phyloP scores from a whole-genome alignment of 176 grass and related monocot species.

The Avena insularis region DNA sequence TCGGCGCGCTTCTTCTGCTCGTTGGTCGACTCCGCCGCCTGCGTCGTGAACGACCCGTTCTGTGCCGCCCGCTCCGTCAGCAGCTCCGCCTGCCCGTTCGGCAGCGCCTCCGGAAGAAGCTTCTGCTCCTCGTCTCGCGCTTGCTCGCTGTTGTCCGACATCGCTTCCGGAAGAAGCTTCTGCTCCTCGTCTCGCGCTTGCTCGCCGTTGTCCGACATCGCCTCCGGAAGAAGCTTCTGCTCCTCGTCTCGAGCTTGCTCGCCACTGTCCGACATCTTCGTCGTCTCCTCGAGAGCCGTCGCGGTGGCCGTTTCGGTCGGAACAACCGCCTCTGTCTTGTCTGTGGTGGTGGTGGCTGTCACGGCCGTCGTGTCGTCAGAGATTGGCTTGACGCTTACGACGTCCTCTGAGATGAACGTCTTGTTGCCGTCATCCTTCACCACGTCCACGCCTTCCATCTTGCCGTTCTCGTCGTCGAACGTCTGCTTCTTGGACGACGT shows the following conservation, averaged over 20 bases:
- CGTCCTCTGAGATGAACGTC: slow-evolving; percentile 45
- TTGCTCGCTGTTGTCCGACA: slow-evolving; percentile 42
- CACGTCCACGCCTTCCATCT: slow-evolving; percentile 74
- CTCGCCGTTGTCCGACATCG: slow-evolving; percentile 43
- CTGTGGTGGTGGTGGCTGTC: neutral
- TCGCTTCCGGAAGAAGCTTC: slow-evolving; percentile 42
- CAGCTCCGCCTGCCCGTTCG: slow-evolving; percentile 68
- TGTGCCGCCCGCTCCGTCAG: slow-evolving; percentile 71
- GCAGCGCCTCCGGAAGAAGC: slow-evolving; percentile 48
- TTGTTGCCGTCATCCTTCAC: slow-evolving; percentile 64
- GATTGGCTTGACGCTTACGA: slow-evolving; percentile 41
- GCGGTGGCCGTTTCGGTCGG: neutral
- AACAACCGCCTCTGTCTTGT: neutral
- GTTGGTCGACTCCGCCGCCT: slow-evolving; percentile 72
- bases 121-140: slow-evolving; percentile 20
- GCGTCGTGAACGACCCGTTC: slow-evolving; percentile 87
- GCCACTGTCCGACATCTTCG: slow-evolving; percentile 21
- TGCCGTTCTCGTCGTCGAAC: slow-evolving; percentile 71
- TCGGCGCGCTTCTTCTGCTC: slow-evolving; percentile 62
- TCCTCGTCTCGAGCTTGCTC: slow-evolving; percentile 16
- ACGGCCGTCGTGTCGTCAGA: slow-evolving; percentile 18
- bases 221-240: slow-evolving; percentile 44
- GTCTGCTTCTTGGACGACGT: slow-evolving; percentile 41
- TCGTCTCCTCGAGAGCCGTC: slow-evolving; percentile 1
- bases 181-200: slow-evolving; percentile 12